Percentiles rank a stretch among this genome's conserved stretches.
Evolutionary conservation across 2,329 filamentous ascomycete species (phyloP).

Genomic region (Alternaria tenuissima): DNA sequence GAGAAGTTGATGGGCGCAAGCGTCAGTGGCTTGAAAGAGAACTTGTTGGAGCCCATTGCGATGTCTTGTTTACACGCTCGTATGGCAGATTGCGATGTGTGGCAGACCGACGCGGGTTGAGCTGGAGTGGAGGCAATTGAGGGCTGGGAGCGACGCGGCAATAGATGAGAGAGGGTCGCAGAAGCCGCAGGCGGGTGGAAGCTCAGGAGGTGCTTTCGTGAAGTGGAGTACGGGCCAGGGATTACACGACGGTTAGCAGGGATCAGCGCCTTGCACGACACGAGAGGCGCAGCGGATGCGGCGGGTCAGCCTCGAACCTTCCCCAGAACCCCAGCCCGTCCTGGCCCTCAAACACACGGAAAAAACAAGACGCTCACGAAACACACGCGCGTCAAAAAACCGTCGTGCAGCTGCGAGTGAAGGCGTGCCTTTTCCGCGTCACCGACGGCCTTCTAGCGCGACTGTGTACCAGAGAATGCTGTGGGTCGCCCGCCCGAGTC

Average conservation of each 20-base stretch:
- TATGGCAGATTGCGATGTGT: constrained; percentile 8
- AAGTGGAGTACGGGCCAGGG: constrained; percentile 36
- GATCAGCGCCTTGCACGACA: constrained; percentile 25
- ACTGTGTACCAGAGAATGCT: constrained; percentile 19
- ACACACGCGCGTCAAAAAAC: neutral
- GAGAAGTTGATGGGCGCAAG: constrained; percentile 53
- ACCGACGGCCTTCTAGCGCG: constrained; percentile 11
- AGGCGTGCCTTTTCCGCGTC: constrained; percentile 3
- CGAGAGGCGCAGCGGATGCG: constrained; percentile 19
- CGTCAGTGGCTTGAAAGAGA: constrained; percentile 46
- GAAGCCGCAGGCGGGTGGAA: constrained; percentile 30
- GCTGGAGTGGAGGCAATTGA: constrained; percentile 24
- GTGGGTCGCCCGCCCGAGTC: constrained; percentile 23
- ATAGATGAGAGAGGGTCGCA: constrained; percentile 24
- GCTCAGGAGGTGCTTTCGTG: constrained; percentile 41
- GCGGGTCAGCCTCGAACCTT: constrained; percentile 5
- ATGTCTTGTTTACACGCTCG: neutral
- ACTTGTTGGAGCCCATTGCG: constrained; percentile 39
- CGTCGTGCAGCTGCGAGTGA: neutral
- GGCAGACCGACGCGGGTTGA: constrained; percentile 16
- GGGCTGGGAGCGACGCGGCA: constrained; percentile 23
- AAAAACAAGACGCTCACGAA: neutral
- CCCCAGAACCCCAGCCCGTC: neutral
- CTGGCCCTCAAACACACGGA: neutral
- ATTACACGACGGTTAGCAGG: constrained; percentile 24